Conservation (phyloP, 2,329 filamentous ascomycete species). For the Aspergillus sp. region DNA sequence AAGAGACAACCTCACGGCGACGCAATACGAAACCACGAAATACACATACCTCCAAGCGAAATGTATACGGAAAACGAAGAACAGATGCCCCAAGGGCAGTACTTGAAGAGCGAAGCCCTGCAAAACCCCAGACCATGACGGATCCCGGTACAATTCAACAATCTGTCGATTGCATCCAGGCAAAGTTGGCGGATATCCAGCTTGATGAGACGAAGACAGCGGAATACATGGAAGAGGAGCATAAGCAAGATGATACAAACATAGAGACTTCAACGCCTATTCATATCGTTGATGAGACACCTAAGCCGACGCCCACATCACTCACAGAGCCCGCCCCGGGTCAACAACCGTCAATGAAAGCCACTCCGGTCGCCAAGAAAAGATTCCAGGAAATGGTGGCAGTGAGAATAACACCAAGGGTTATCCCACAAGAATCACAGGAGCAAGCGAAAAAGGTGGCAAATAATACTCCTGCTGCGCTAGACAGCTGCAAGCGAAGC, state of each 20-base stretch:
- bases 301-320: background rate
- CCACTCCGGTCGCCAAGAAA: slow-evolving; percentile 3
- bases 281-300: background rate
- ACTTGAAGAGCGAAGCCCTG: slow-evolving; percentile 32
- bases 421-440: background rate
- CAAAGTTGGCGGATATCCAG: slow-evolving; percentile 28
- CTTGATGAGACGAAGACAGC: slow-evolving; percentile 19
- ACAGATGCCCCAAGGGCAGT: slow-evolving; percentile 37
- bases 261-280: background rate
- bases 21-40: slow-evolving; percentile 23
- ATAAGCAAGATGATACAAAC: background rate
- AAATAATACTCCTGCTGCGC: background rate
- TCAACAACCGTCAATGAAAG: slow-evolving; percentile 1
- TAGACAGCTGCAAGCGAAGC: slow-evolving; percentile 10
- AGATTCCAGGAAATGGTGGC: slow-evolving; percentile 28
- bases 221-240: background rate
- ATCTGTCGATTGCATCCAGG: slow-evolving; percentile 23
- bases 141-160: slow-evolving; percentile 9
- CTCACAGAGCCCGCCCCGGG: background rate
- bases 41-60: slow-evolving; percentile 25
- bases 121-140: slow-evolving; percentile 10
- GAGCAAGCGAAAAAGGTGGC: background rate
- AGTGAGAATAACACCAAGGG: slow-evolving; percentile 24
- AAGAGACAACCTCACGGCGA: slow-evolving; percentile 21
- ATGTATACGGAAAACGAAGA: slow-evolving; percentile 37